Base-by-base conservation (phyloP, 257 asterid species). In the Paulownia fortunei region DNA sequence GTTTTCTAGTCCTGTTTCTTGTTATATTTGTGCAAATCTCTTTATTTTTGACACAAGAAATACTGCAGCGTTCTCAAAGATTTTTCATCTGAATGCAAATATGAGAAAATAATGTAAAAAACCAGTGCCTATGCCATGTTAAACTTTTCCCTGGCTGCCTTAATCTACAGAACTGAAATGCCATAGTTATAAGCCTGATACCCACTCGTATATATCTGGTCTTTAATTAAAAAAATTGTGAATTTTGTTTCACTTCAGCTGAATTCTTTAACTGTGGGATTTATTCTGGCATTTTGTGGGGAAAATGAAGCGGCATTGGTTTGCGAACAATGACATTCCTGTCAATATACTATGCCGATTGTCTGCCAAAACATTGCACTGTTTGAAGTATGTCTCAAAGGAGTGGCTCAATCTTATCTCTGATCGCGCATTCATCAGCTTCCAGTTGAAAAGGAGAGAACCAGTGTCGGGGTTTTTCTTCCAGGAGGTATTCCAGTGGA, bases 381-480 rank as follows among this genome's bases (percentile, higher is more conserved):
- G 6, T 26, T 8, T 85, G 83, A 89, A 88, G 82, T 83, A 56
- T 23, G 96, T 91, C 70, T 84, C 96, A 0, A 93, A 83, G 62
- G 91, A 83, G 19, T 89, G 96, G 92, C 72, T 54, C 12, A 23
- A 39, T 46, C 87, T 91, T 24, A 81, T 91, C 71, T 87, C 96
- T 0, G 84, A 82, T 32, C 89, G 87, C 18, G 64, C 90, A n/a
- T 88, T 90, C 72, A 27, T 86, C 64, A 21, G 47, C 23, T 26
- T 39, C 56, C 96, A 85, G 85, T 15, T 82, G 59, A 76, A 77
- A 80, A 83, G 10, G 19, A 47, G 37, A 13, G 94, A 88, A 68
- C 78, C 86, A 0, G 74, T 80, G 1, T 36, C 89, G 0, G 97
- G 98, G 6, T 87, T 91, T 79, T 91, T 91, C 89, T 85, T 83